These are phyloP conservation scores for Mycena rebaudengoi DNA, from an alignment of 768 basidiomycete species.

Conservation along the genomic window DNA sequence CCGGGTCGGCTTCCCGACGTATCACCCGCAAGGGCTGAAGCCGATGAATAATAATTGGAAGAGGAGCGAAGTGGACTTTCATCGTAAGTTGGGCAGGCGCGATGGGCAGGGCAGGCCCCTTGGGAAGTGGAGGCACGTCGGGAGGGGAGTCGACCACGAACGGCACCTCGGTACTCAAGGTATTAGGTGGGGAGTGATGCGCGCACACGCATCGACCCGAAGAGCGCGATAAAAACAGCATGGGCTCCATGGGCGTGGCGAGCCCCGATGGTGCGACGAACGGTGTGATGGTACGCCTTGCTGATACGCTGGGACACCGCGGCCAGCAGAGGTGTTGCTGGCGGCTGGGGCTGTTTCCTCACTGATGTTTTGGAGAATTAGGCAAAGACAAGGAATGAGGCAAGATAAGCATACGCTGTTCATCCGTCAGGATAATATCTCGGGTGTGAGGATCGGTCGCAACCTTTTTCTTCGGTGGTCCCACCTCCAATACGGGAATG, in stretches of 20 bases:
- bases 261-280: slow-evolving; percentile 6
- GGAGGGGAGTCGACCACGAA: not conserved
- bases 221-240: slow-evolving; percentile 2
- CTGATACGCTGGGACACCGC: not conserved
- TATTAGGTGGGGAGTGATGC: not conserved
- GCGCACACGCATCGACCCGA: not conserved
- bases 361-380: not conserved
- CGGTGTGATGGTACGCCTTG: slow-evolving; percentile 1
- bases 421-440: slow-evolving; percentile 1
- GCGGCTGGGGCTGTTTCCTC: not conserved
- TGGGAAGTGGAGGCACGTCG: slow-evolving; percentile 6
- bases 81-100: too few relatives aligned
- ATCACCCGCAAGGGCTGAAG: too few relatives aligned
- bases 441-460: not conserved
- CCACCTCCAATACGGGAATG: not conserved
- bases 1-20: too few relatives aligned
- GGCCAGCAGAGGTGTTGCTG: not conserved
- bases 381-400: too few relatives aligned
- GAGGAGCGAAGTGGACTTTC: too few relatives aligned
- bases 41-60: too few relatives aligned
- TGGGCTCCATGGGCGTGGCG: not conserved
- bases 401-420: not conserved
- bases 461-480: not conserved
- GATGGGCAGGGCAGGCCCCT: slow-evolving; percentile 10
- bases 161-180: not conserved